A percentile compares a stretch with the other conserved stretches of the same genome.
phyloP scores from a whole-genome alignment of 148 eudicot species.

The Cornus suecica region DNA sequence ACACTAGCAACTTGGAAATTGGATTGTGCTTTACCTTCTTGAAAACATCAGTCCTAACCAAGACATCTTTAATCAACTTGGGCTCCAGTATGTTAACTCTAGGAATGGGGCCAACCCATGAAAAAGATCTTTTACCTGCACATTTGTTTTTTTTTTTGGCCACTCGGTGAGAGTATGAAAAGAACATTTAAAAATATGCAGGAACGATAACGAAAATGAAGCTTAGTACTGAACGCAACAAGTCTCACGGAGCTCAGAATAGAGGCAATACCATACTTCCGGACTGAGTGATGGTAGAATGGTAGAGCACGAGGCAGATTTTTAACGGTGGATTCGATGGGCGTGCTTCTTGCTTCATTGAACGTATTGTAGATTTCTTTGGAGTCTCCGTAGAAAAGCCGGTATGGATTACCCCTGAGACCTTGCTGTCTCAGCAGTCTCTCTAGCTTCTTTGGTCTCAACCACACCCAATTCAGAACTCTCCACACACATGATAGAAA shows the following conservation, averaged over 20 bases:
- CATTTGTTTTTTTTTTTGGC: neutral
- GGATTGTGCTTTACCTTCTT: conserved; percentile 21
- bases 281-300: neutral
- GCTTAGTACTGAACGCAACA: too few species aligned
- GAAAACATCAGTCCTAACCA: conserved; percentile 18
- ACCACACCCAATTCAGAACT: conserved; percentile 22
- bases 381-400: conserved; percentile 29
- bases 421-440: conserved; percentile 32
- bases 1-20: conserved; percentile 13
- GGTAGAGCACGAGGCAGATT: conserved; percentile 1
- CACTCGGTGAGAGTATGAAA: neutral
- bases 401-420: conserved; percentile 31
- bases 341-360: conserved; percentile 9
- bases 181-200: too few species aligned
- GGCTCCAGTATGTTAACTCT: conserved; percentile 26
- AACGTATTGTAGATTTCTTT: conserved; percentile 15
- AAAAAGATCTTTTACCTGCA: conserved; percentile 22
- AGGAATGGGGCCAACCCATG: conserved; percentile 32
- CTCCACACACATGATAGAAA: conserved; percentile 9
- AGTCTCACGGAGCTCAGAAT: too few species aligned
- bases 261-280: neutral
- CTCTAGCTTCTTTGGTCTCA: conserved; percentile 28
- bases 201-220: too few species aligned
- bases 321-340: conserved; percentile 1
- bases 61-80: conserved; percentile 24